Percentiles rank a stretch among this genome's conserved stretches.
These are phyloP conservation scores for Nematodospora valgi DNA, from an alignment of 805 yeast genomes.

Conservation along the genomic window DNA sequence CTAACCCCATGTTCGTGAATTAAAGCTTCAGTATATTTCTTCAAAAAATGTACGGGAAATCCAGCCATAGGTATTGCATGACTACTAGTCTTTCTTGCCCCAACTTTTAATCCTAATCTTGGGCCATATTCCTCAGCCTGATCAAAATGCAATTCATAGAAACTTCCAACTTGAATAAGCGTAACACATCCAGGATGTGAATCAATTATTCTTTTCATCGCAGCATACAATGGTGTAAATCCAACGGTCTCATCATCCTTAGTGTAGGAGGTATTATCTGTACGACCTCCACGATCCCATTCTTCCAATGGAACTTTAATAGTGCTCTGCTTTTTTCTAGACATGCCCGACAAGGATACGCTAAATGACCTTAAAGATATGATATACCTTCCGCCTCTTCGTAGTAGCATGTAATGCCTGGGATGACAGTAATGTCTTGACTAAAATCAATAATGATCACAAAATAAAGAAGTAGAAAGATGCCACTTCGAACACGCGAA, in stretches of 20 bases:
- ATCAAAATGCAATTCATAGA: constrained; percentile 84
- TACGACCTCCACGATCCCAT: constrained; percentile 43
- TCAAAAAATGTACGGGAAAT: constrained; percentile 71
- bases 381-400: too few relatives aligned
- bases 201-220: constrained; percentile 29
- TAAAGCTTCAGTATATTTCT: constrained; percentile 67
- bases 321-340: too few relatives aligned
- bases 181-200: constrained; percentile 38
- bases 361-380: too few relatives aligned
- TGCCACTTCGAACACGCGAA: too few relatives aligned
- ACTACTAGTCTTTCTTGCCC: constrained; percentile 47
- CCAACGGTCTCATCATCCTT: constrained; percentile 2
- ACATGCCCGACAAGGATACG: too few relatives aligned
- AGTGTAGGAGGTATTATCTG: constrained; percentile 17
- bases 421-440: too few relatives aligned
- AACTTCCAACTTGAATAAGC: constrained; percentile 78
- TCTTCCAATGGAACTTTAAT: constrained; percentile 12
- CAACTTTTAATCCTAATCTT: constrained; percentile 66
- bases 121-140: constrained; percentile 78
- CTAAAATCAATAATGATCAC: too few relatives aligned
- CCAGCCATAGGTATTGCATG: constrained; percentile 77
- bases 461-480: too few relatives aligned
- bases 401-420: too few relatives aligned
- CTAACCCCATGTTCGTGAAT: constrained; percentile 67
- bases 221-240: constrained; percentile 34